Conservation (phyloP, 169 alveolate genomes). For the Hammondia hammondi region DNA sequence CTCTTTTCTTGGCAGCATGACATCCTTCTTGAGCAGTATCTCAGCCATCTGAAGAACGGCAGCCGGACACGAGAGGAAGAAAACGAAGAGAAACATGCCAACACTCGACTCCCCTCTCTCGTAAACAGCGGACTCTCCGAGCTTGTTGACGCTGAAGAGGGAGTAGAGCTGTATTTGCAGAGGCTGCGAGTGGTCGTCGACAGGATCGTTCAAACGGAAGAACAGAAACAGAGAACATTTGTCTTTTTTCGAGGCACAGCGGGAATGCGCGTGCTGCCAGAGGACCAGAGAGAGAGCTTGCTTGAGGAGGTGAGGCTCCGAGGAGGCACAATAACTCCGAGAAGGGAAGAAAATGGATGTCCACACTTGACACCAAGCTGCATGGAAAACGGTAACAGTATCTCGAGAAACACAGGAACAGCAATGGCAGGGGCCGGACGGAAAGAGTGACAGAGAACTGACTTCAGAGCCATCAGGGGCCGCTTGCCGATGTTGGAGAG, state of each 20-base stretch:
- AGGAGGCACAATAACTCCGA: not conserved
- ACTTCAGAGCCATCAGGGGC: too few species aligned
- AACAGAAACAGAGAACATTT: not conserved
- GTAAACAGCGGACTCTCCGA: not conserved
- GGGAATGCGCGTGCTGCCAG: conserved; percentile 49
- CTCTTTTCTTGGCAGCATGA: not conserved
- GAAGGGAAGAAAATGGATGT: not conserved
- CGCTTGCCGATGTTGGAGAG: too few species aligned
- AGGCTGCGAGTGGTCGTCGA: not conserved
- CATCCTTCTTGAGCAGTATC: not conserved
- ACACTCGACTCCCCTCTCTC: not conserved
- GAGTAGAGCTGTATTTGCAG: conserved; percentile 1
- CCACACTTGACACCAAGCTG: too few species aligned
- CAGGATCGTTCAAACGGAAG: not conserved
- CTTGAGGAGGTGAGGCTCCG: not conserved
- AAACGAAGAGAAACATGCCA: too few species aligned
- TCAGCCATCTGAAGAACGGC: not conserved
- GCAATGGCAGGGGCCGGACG: too few species aligned
- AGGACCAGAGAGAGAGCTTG: conserved; percentile 6
- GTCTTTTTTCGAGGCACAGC: conserved; percentile 65
- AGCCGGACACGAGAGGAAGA: not conserved
- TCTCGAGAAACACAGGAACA: too few species aligned
- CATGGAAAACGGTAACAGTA: too few species aligned
- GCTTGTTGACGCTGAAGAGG: not conserved
- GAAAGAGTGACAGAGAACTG: too few species aligned